Conservation (phyloP, 306 rosid genomes). For the Pterocarpus santalinus region DNA sequence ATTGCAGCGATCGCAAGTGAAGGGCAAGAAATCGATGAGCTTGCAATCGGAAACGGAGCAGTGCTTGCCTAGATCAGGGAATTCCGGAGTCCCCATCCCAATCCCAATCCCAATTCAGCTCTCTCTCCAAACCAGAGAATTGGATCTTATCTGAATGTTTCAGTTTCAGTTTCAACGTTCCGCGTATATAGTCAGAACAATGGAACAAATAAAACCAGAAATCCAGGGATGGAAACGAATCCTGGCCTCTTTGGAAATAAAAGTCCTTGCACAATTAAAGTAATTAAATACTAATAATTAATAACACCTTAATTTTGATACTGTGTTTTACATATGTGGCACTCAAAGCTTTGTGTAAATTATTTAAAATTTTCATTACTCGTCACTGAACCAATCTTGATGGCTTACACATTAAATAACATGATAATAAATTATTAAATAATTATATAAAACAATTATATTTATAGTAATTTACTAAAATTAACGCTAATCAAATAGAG, state of each 20-base stretch:
- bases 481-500: too few relatives aligned
- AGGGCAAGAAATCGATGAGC: slow-evolving; percentile 88
- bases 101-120: background rate
- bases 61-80: slow-evolving; percentile 92
- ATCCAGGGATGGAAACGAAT: background rate
- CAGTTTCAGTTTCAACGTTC: background rate
- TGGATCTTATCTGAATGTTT: background rate
- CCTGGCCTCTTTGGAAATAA: background rate
- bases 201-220: background rate
- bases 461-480: too few relatives aligned
- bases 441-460: too few relatives aligned
- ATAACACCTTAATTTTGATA: too few relatives aligned
- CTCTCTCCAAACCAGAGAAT: too few relatives aligned
- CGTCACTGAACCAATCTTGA: too few relatives aligned
- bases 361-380: too few relatives aligned
- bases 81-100: slow-evolving; percentile 92
- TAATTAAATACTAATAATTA: too few relatives aligned
- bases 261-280: background rate
- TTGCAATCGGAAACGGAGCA: slow-evolving; percentile 77
- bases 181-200: slow-evolving; percentile 6
- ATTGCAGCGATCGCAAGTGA: slow-evolving; percentile 87
- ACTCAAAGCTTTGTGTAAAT: too few relatives aligned
- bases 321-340: too few relatives aligned
- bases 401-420: too few relatives aligned
- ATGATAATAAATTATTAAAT: too few relatives aligned